These are phyloP conservation scores for Microcera coccophila DNA, from an alignment of 2,329 filamentous ascomycete species.

Conservation along the genomic window DNA sequence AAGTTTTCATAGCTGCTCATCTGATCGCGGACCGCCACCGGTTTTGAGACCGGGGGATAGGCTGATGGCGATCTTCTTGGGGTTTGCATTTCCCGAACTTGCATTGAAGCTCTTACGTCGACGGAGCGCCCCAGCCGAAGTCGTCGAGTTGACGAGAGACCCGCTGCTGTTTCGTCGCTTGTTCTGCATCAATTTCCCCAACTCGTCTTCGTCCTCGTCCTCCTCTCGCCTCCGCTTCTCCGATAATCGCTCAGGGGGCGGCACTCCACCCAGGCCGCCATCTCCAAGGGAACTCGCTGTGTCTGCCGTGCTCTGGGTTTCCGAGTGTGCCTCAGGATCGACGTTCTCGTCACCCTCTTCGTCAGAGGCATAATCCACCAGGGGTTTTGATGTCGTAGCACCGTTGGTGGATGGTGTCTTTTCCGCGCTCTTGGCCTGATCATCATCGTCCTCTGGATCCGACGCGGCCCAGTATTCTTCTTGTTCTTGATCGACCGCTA, in stretches of 20 bases:
- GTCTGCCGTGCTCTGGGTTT: conserved; percentile 31
- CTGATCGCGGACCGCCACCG: conserved; percentile 35
- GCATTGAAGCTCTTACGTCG: conserved; percentile 42
- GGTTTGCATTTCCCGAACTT: conserved; percentile 37
- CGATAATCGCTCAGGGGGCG: conserved; percentile 72
- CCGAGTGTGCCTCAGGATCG: conserved; percentile 47
- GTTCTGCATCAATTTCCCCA: conserved; percentile 72
- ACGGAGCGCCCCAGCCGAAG: conserved; percentile 19
- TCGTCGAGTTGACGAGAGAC: conserved; percentile 36
- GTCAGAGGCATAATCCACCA: conserved; percentile 92
- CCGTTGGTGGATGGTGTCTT: conserved; percentile 53
- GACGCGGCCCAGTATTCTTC: conserved; percentile 93
- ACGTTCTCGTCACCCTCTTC: conserved; percentile 64
- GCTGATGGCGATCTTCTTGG: conserved; percentile 58
- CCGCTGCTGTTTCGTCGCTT: conserved; percentile 60
- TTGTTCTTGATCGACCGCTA: conserved; percentile 69
- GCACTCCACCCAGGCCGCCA: conserved; percentile 30
- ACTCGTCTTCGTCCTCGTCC: conserved; percentile 82
- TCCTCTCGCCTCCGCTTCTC: conserved; percentile 91
- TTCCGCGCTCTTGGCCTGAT: conserved; percentile 34
- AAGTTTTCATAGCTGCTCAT: conserved; percentile 37
- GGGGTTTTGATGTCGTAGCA: conserved; percentile 59
- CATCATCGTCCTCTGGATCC: conserved; percentile 77
- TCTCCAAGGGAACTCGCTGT: conserved; percentile 31
- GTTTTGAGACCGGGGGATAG: conserved; percentile 46